Evolutionary conservation across 2,329 filamentous ascomycete genomes (phyloP).

Genomic region (Paramyrothecium sp.): DNA sequence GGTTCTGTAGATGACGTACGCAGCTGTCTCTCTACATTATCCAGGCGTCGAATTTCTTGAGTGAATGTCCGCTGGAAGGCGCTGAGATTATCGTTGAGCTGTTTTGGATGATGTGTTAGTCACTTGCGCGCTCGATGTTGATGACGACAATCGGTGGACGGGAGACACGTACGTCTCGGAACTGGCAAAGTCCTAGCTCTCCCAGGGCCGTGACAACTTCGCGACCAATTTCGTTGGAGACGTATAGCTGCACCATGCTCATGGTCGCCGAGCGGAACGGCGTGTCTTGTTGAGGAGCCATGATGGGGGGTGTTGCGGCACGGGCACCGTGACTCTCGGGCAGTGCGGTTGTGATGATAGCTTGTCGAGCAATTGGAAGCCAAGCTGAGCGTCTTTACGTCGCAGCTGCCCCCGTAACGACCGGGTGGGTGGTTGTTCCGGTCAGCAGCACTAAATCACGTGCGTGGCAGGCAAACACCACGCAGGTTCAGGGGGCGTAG

Average conservation of each 20-base stretch:
- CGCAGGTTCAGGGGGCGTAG: no score
- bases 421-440: not conserved
- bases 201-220: constrained; percentile 96
- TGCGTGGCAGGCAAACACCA: not conserved
- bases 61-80: constrained; percentile 98
- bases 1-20: constrained; percentile 57
- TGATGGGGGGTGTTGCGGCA: constrained; percentile 31
- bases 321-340: constrained; percentile 25
- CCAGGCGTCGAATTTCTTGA: constrained; percentile 92
- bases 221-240: constrained; percentile 96
- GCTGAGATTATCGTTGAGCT: constrained; percentile 86
- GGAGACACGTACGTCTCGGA: constrained; percentile 73
- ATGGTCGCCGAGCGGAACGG: constrained; percentile 99
- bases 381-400: constrained; percentile 24
- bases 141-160: constrained; percentile 12
- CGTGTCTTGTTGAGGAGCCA: constrained; percentile 76
- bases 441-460: constrained; percentile 2
- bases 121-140: constrained; percentile 11
- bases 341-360: constrained; percentile 22
- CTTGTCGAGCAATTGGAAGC: constrained; percentile 21
- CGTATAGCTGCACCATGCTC: constrained; percentile 99
- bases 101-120: no score
- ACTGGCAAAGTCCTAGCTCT: constrained; percentile 94
- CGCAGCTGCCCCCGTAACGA: constrained; percentile 24
- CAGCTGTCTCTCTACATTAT: constrained; percentile 97